Evolutionary conservation across 768 basidiomycete genomes (phyloP).

Genomic region (Phanerochaete sordida): DNA sequence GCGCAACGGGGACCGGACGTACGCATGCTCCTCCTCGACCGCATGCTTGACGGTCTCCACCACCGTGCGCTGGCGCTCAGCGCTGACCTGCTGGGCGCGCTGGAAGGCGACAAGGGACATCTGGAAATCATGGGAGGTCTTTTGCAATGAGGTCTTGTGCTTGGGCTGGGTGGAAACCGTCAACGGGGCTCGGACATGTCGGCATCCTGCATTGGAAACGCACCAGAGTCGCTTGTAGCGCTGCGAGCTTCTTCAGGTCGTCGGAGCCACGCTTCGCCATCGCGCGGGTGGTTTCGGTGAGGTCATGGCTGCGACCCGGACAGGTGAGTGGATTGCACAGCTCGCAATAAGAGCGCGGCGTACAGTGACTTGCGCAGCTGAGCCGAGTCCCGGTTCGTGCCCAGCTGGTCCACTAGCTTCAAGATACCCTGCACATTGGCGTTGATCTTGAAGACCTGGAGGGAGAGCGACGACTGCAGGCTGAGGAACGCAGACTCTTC

Average conservation of each 20-base stretch:
- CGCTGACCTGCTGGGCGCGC: slow-evolving; percentile 84
- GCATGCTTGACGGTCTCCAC: slow-evolving; percentile 84
- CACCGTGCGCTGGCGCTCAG: slow-evolving; percentile 83
- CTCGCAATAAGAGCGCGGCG: slow-evolving; percentile 29
- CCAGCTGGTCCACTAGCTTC: slow-evolving; percentile 95
- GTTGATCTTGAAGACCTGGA: slow-evolving; percentile 99
- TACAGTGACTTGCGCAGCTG: slow-evolving; percentile 81
- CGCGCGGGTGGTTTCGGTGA: slow-evolving; percentile 90
- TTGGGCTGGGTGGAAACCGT: slow-evolving; percentile 47
- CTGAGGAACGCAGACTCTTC: slow-evolving; percentile 75
- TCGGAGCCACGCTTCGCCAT: slow-evolving; percentile 95
- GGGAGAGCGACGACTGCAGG: slow-evolving; percentile 75
- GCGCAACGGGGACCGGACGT: slow-evolving; percentile 14
- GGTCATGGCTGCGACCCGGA: slow-evolving; percentile 64
- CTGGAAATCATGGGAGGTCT: slow-evolving; percentile 92
- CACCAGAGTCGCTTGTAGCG: slow-evolving; percentile 60
- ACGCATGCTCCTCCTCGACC: slow-evolving; percentile 67
- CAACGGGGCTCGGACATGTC: not conserved
- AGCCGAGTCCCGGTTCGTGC: slow-evolving; percentile 77
- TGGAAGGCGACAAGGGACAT: slow-evolving; percentile 90
- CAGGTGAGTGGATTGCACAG: not conserved
- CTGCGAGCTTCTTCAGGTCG: slow-evolving; percentile 85
- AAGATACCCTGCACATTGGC: slow-evolving; percentile 94
- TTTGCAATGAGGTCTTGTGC: slow-evolving; percentile 81
- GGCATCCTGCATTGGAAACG: slow-evolving; percentile 18